Evolutionary conservation across 768 basidiomycete genomes (phyloP).

Genomic region (Pholiota microspora): DNA sequence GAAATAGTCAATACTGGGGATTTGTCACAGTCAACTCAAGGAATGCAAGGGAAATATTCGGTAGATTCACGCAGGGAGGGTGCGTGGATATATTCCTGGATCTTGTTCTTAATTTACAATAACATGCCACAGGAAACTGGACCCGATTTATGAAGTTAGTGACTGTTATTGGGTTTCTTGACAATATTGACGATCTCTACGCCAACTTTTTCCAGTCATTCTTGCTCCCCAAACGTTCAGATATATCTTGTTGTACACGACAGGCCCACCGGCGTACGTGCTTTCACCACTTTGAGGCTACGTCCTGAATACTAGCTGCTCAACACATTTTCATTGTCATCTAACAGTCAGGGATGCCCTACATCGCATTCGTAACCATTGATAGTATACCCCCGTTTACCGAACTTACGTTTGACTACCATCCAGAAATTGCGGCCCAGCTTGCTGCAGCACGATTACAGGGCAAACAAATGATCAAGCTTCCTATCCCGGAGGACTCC

Average conservation of each 20-base stretch:
- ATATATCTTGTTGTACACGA: slow-evolving; percentile 65
- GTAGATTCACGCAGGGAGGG: slow-evolving; percentile 56
- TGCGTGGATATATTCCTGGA: slow-evolving; percentile 23
- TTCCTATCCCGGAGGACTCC: slow-evolving; percentile 7
- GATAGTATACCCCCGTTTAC: slow-evolving; percentile 44
- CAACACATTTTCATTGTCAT: background rate
- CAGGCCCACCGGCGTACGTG: slow-evolving; percentile 50
- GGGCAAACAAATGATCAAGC: slow-evolving; percentile 11
- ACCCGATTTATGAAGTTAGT: slow-evolving; percentile 72
- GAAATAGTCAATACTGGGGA: slow-evolving; percentile 32
- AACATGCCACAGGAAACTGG: slow-evolving; percentile 79
- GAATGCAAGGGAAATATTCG: slow-evolving; percentile 35
- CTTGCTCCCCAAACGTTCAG: slow-evolving; percentile 57
- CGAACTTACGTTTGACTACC: slow-evolving; percentile 68
- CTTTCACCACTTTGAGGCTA: background rate
- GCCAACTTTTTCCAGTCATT: slow-evolving; percentile 56
- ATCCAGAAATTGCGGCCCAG: slow-evolving; percentile 38
- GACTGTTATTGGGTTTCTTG: no score
- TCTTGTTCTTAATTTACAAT: background rate
- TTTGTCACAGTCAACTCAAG: slow-evolving; percentile 11
- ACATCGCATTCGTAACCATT: slow-evolving; percentile 56
- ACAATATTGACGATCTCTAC: no score
- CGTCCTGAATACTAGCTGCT: background rate
- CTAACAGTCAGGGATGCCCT: slow-evolving; percentile 58
- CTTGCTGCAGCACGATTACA: background rate